Percentiles rank a stretch among this genome's conserved stretches.
phyloP scores from a whole-genome alignment of 2,329 filamentous ascomycete species.

The Neospermospora avenae region DNA sequence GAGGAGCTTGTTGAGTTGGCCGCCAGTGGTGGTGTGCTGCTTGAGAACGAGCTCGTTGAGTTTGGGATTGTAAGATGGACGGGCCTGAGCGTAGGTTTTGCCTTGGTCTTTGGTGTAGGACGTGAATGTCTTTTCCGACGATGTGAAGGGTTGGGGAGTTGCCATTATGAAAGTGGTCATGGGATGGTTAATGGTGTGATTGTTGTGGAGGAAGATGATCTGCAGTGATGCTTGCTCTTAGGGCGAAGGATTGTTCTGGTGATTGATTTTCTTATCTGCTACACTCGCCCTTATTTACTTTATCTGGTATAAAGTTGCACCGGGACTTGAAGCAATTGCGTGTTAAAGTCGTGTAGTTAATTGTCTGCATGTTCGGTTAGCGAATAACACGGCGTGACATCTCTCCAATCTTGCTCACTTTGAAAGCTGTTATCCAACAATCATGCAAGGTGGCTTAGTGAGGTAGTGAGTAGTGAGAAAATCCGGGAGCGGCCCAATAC shows the following conservation, averaged over 20 bases:
- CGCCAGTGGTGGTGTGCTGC: slow-evolving; percentile 22
- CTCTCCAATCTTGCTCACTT: not conserved
- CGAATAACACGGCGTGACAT: not conserved
- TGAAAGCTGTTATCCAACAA: not conserved
- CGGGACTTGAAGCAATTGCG: not conserved
- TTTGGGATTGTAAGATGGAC: slow-evolving; percentile 13
- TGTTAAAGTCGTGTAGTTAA: not conserved
- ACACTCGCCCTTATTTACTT: not conserved
- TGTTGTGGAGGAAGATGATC: not conserved
- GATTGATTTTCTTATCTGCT: not conserved
- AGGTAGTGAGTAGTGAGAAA: not conserved
- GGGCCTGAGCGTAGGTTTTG: slow-evolving; percentile 23
- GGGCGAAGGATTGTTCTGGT: not conserved
- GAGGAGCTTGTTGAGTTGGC: slow-evolving; percentile 22
- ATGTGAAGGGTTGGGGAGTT: not conserved
- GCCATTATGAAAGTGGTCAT: not conserved
- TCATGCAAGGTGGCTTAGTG: not conserved
- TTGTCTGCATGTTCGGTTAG: not conserved
- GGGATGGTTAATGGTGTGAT: not conserved
- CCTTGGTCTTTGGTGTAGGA: slow-evolving; percentile 25
- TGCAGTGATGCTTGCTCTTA: not conserved
- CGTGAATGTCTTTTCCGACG: slow-evolving; percentile 27
- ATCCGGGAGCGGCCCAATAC: too few relatives aligned
- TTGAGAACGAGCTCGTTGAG: slow-evolving; percentile 20
- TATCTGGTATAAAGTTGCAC: too few relatives aligned